Percentiles rank a stretch among this genome's conserved stretches.
phyloP scores from a whole-genome alignment of 441 rosid genomes.

The Raphanus hybrid region DNA sequence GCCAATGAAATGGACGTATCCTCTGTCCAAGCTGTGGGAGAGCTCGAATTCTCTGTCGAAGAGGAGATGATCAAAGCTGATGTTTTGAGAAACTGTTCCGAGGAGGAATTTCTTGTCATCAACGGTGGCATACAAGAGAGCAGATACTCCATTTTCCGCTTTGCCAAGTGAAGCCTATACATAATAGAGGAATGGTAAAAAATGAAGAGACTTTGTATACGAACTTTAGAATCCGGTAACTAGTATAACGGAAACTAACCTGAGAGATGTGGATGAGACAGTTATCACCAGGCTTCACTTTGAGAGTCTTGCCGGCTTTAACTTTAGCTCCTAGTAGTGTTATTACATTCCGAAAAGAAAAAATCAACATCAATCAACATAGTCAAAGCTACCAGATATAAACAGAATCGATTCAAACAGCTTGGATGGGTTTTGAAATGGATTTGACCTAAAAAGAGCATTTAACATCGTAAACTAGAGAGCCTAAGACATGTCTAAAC shows the following conservation, averaged over 20 bases:
- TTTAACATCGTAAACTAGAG: neutral
- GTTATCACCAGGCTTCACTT: constrained; percentile 3
- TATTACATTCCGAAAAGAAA: neutral
- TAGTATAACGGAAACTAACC: neutral
- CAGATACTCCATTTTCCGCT: neutral
- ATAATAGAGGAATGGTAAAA: neutral
- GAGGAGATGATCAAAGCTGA: neutral
- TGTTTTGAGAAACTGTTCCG: neutral
- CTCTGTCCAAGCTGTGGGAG: neutral
- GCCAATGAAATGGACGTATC: neutral
- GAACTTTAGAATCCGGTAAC: neutral
- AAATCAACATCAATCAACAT: neutral
- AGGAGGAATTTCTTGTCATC: neutral
- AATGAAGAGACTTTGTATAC: neutral
- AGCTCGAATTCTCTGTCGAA: neutral
- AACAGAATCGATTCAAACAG: constrained; percentile 1
- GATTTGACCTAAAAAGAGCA: neutral
- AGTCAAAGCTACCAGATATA: neutral
- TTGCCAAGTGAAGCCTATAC: neutral
- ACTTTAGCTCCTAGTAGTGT: neutral
- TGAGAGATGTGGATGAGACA: neutral
- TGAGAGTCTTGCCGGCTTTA: neutral
- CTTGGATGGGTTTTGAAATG: neutral
- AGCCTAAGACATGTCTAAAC: neutral
- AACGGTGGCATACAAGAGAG: neutral